These are phyloP conservation scores for Madurella fahalii DNA, from an alignment of 2,329 filamentous ascomycete species.

Conservation along the genomic window DNA sequence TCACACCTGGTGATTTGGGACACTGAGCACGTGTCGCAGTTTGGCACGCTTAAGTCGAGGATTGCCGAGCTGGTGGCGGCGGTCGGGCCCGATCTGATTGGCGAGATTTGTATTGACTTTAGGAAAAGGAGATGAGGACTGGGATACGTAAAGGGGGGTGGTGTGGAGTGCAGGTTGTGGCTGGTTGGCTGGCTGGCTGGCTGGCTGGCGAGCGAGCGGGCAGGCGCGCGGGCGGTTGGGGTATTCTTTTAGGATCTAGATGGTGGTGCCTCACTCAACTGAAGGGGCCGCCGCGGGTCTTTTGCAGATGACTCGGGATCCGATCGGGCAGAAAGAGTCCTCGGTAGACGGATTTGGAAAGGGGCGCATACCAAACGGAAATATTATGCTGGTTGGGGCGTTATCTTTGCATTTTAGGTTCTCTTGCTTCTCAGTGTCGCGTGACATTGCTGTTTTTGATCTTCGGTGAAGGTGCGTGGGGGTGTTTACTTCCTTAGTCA, in stretches of 20 bases:
- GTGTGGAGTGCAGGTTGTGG: neutral
- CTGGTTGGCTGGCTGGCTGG: neutral
- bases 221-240: no score
- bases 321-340: neutral
- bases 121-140: constrained; percentile 11
- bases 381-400: neutral
- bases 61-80: constrained; percentile 66
- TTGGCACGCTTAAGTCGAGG: constrained; percentile 52
- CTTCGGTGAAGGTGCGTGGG: neutral
- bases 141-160: neutral
- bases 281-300: neutral
- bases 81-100: constrained; percentile 57
- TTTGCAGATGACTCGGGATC: neutral
- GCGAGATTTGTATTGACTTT: constrained; percentile 57
- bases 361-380: neutral
- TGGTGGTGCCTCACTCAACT: neutral
- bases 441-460: neutral
- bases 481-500: neutral
- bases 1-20: constrained; percentile 59
- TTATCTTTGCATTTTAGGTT: neutral
- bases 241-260: neutral
- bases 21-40: constrained; percentile 44
- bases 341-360: constrained; percentile 23
- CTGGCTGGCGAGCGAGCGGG: no score
- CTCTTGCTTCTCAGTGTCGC: neutral